A percentile compares a stretch with the other conserved stretches of the same genome.
Evolutionary conservation across 352 stramenopile genomes (phyloP).

Genomic region (Pythium brassicae): DNA sequence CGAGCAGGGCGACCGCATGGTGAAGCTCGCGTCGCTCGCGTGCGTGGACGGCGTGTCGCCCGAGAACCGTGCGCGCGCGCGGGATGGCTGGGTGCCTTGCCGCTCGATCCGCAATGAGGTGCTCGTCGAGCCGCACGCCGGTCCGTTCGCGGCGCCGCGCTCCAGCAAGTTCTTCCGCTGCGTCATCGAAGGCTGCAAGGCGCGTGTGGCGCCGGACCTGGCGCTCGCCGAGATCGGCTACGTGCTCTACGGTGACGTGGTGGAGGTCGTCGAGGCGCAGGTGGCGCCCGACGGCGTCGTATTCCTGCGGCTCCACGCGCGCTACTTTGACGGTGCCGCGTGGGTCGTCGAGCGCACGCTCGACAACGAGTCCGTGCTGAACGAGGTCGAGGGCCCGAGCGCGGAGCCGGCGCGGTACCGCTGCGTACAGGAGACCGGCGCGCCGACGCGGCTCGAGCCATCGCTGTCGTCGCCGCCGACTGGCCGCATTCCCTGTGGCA

Average conservation of each 20-base stretch:
- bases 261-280: constrained; percentile 55
- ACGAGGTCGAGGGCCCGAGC: constrained; percentile 50
- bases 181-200: constrained; percentile 78
- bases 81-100: constrained; percentile 59
- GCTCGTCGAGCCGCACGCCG: constrained; percentile 49
- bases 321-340: constrained; percentile 65
- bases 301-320: constrained; percentile 51
- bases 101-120: constrained; percentile 75
- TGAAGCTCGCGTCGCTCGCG: constrained; percentile 49
- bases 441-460: constrained; percentile 50
- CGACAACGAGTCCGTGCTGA: constrained; percentile 75
- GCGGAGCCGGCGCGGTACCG: constrained; percentile 31
- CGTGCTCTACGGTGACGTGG: constrained; percentile 69
- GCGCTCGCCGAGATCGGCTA: constrained; percentile 64
- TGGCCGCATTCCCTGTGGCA: constrained; percentile 50
- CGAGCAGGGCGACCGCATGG: constrained; percentile 72
- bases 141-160: constrained; percentile 25
- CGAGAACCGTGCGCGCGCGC: constrained; percentile 15
- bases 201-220: constrained; percentile 40
- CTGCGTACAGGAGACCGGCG: constrained; percentile 67
- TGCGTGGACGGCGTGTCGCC: constrained; percentile 25
- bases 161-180: constrained; percentile 47
- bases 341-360: constrained; percentile 75
- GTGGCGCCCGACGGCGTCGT: constrained; percentile 47
- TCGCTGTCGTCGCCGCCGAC: constrained; percentile 53